Evolutionary conservation across 176 grass and related monocot species (phyloP).

Genomic region (Dendrocalamus sinicus): DNA sequence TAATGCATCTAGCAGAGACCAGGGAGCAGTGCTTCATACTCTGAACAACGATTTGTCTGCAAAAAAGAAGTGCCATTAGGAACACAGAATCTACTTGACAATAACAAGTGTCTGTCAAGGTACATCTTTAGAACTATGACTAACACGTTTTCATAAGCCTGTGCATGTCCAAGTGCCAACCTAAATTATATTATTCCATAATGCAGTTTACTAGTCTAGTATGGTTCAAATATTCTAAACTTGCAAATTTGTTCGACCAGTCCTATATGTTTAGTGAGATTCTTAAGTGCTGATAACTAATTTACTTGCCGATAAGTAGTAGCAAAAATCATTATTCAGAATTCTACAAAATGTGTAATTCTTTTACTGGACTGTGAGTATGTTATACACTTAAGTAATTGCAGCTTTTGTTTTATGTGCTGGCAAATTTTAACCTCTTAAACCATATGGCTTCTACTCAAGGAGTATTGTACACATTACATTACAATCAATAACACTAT

Average conservation of each 20-base stretch:
- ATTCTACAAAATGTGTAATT: neutral
- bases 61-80: neutral
- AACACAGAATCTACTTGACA: neutral
- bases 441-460: neutral
- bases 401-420: neutral
- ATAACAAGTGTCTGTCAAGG: neutral
- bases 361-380: neutral
- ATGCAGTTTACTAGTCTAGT: neutral
- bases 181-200: neutral
- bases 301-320: neutral
- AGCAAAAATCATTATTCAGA: neutral
- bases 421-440: neutral
- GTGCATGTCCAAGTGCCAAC: conserved; percentile 13
- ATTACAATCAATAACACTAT: neutral
- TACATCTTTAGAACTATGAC: neutral
- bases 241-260: neutral
- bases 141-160: neutral
- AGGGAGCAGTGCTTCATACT: neutral
- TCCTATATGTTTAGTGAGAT: neutral
- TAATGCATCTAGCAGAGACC: neutral
- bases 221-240: neutral
- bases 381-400: neutral
- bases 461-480: neutral
- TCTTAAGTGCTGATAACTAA: neutral
- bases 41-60: neutral